Conservation (phyloP, 1,139 yeast genomes). For the Candida tetrigidarum region DNA sequence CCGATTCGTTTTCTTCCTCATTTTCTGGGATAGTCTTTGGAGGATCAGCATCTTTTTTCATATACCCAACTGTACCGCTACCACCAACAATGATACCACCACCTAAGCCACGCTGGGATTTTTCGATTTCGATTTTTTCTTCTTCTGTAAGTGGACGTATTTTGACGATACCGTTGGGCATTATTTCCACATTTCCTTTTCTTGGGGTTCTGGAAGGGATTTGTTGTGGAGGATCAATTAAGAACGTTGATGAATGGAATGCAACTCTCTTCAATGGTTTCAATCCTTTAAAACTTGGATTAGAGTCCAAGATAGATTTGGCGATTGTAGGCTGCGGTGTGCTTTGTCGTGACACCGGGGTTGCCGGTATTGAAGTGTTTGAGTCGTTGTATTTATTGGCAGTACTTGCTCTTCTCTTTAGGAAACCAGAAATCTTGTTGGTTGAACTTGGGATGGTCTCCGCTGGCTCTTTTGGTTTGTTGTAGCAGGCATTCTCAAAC, state of each 20-base stretch:
- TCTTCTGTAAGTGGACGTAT: constrained; percentile 67
- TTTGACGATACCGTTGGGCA: constrained; percentile 60
- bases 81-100: constrained; percentile 87
- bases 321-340: constrained; percentile 13
- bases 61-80: constrained; percentile 60
- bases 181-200: constrained; percentile 70
- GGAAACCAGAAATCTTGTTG: constrained; percentile 29
- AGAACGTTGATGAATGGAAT: constrained; percentile 72
- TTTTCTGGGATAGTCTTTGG: constrained; percentile 11
- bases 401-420: constrained; percentile 26
- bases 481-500: constrained; percentile 19
- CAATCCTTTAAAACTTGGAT: constrained; percentile 29
- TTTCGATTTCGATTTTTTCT: constrained; percentile 50
- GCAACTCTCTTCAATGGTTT: constrained; percentile 68
- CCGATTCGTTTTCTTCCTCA: constrained; percentile 17
- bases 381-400: constrained; percentile 17
- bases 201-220: constrained; percentile 69
- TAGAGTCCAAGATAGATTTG: constrained; percentile 15
- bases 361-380: constrained; percentile 9
- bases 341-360: constrained; percentile 4
- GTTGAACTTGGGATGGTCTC: constrained; percentile 10
- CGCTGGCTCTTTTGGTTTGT: constrained; percentile 10
- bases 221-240: constrained; percentile 75
- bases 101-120: constrained; percentile 55
- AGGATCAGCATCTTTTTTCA: constrained; percentile 23